phyloP scores from a whole-genome alignment of 1,139 yeast genomes.

The Diutina scorzettiae region DNA sequence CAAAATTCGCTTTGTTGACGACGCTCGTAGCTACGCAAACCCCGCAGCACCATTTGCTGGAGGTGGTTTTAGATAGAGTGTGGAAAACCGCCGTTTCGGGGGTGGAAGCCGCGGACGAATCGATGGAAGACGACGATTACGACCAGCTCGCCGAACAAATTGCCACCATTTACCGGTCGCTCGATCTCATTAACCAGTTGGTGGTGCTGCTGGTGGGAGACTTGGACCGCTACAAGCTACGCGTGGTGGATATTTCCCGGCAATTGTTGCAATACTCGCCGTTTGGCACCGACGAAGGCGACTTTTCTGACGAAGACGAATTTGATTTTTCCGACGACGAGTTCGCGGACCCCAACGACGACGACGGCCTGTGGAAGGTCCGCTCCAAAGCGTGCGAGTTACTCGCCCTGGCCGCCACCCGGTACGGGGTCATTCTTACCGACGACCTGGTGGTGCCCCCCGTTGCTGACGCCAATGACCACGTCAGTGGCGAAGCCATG shows the following conservation, averaged over 20 bases:
- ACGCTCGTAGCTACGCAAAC: not conserved
- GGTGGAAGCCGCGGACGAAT: not conserved
- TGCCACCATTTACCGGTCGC: not conserved
- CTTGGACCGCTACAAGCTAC: not conserved
- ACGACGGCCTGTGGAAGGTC: slow-evolving; percentile 28
- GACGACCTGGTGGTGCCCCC: slow-evolving; percentile 10
- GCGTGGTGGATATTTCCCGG: slow-evolving; percentile 20
- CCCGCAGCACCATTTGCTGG: not conserved
- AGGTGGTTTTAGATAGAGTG: not conserved
- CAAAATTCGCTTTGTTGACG: not conserved
- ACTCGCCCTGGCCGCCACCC: not conserved
- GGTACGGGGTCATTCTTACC: not conserved
- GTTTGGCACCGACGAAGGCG: slow-evolving; percentile 22
- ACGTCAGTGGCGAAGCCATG: slow-evolving; percentile 28
- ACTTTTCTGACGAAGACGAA: slow-evolving; percentile 18
- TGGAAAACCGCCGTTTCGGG: not conserved
- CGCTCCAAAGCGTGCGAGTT: not conserved
- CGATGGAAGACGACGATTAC: not conserved
- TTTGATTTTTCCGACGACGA: slow-evolving; percentile 30
- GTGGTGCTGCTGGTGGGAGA: not conserved
- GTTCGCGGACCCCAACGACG: slow-evolving; percentile 27
- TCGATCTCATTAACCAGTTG: not conserved
- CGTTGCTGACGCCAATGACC: slow-evolving; percentile 27
- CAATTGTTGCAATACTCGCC: slow-evolving; percentile 49
- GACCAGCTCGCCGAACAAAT: not conserved